Conservation (phyloP, 2,329 filamentous ascomycete species). For the Epichloe elymi region DNA sequence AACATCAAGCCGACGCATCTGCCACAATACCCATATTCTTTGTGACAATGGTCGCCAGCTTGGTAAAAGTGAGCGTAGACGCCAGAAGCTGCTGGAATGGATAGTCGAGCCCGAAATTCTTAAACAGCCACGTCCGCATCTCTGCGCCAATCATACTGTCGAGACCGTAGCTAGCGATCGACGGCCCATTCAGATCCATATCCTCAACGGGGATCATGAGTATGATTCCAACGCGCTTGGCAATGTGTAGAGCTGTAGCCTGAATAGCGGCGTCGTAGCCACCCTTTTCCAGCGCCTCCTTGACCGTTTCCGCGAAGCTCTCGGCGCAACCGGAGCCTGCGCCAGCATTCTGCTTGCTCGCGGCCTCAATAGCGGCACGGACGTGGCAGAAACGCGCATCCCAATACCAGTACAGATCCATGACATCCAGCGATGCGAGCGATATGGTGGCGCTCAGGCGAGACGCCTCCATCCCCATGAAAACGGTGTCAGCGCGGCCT, state of each 20-base stretch:
- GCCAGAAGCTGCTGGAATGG: slow-evolving; percentile 25
- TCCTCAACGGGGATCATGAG: neutral
- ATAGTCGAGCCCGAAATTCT: slow-evolving; percentile 23
- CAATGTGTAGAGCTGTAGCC: neutral
- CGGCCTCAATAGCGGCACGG: neutral
- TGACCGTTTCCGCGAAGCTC: neutral
- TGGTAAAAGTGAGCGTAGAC: slow-evolving; percentile 14
- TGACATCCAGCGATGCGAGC: neutral
- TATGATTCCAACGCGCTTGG: neutral
- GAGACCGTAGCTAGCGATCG: slow-evolving; percentile 19
- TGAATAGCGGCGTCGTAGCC: no score
- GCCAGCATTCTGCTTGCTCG: neutral
- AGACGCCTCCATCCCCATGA: neutral
- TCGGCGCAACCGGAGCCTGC: neutral
- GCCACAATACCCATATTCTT: no score
- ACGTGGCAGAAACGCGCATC: neutral
- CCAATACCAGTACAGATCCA: neutral
- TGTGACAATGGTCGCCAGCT: slow-evolving; percentile 3
- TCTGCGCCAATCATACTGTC: slow-evolving; percentile 26
- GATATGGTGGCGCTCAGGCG: neutral
- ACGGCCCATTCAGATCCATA: neutral
- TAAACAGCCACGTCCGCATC: slow-evolving; percentile 22
- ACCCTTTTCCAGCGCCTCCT: neutral
- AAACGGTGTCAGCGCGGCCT: neutral
- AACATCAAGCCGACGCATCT: no score